Evolutionary conservation across 805 yeast genomes (phyloP).

Genomic region (Nakazawaea ernobii): DNA sequence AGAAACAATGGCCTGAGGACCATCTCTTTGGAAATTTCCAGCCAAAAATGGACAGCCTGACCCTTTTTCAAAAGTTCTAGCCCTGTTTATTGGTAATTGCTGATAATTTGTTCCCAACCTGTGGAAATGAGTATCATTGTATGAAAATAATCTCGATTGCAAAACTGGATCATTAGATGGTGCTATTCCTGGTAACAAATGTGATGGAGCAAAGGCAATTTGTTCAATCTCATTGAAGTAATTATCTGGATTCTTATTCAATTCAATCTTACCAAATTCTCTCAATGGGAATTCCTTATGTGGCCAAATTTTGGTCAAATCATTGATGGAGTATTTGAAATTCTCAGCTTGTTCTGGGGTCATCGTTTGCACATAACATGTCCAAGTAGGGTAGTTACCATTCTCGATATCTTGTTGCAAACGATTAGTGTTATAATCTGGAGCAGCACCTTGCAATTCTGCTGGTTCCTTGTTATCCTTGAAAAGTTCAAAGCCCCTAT

Average conservation of each 20-base stretch:
- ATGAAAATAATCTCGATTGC: constrained; percentile 71
- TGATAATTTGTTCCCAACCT: constrained; percentile 66
- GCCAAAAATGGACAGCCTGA: constrained; percentile 46
- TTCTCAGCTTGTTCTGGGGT: constrained; percentile 49
- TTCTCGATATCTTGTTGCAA: constrained; percentile 38
- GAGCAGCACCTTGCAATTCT: constrained; percentile 39
- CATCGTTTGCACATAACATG: constrained; percentile 55
- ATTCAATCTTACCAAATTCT: constrained; percentile 46
- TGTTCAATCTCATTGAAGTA: constrained; percentile 45
- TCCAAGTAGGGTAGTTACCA: constrained; percentile 48
- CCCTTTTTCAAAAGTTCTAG: constrained; percentile 24
- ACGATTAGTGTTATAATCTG: constrained; percentile 40
- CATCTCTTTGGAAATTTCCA: constrained; percentile 53
- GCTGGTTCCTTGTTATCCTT: constrained; percentile 36
- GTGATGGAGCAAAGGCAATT: constrained; percentile 66
- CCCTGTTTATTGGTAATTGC: constrained; percentile 60
- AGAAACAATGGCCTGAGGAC: constrained; percentile 43
- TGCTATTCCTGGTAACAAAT: constrained; percentile 70
- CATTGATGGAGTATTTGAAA: constrained; percentile 41
- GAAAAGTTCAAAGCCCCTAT: constrained; percentile 43
- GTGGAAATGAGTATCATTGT: constrained; percentile 73
- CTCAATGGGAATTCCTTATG: constrained; percentile 50
- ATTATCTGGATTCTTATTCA: constrained; percentile 52
- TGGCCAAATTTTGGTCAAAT: constrained; percentile 56
- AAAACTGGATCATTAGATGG: constrained; percentile 74